A percentile compares a stretch with the other conserved stretches of the same genome.
Evolutionary conservation across 441 rosid genomes (phyloP).

Genomic region (Eruca vesicaria): DNA sequence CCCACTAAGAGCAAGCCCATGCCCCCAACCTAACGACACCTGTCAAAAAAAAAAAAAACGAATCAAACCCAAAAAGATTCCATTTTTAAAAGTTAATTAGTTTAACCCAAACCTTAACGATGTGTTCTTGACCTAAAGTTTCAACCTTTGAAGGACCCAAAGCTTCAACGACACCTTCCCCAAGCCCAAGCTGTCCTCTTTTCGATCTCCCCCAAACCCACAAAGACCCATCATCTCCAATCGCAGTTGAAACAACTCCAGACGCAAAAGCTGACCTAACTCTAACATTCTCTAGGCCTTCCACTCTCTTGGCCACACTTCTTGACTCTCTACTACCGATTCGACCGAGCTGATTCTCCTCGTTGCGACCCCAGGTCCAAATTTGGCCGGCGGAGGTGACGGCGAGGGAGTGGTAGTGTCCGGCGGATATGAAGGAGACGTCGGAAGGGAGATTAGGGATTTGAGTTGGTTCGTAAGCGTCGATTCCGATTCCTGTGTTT

Average conservation of each 20-base stretch:
- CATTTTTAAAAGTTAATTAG: background rate
- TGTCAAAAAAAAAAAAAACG: slow-evolving; percentile 32
- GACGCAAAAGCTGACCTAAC: slow-evolving; percentile 76
- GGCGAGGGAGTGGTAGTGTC: slow-evolving; percentile 95
- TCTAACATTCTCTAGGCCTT: slow-evolving; percentile 55
- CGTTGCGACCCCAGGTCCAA: slow-evolving; percentile 95
- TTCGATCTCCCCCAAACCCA: slow-evolving; percentile 98
- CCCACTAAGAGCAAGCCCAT: slow-evolving; percentile 66
- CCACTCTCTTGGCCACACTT: slow-evolving; percentile 70
- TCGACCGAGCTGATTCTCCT: slow-evolving; percentile 82
- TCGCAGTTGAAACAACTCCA: slow-evolving; percentile 79
- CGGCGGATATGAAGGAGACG: slow-evolving; percentile 49
- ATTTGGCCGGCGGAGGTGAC: slow-evolving; percentile 66
- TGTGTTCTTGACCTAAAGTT: slow-evolving; percentile 59
- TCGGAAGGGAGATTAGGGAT: slow-evolving; percentile 60
- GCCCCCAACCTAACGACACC: slow-evolving; percentile 98
- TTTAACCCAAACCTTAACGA: slow-evolving; percentile 60
- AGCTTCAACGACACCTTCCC: slow-evolving; percentile 59
- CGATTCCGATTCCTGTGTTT: slow-evolving; percentile 42
- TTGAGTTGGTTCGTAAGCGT: slow-evolving; percentile 71
- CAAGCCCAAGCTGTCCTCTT: slow-evolving; percentile 97
- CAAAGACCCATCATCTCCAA: slow-evolving; percentile 76
- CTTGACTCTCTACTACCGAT: slow-evolving; percentile 45
- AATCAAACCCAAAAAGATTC: background rate
- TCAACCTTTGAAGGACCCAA: slow-evolving; percentile 62